phyloP scores from a whole-genome alignment of 164 flowering plant genomes.

The Dillenia suffruticosa region DNA sequence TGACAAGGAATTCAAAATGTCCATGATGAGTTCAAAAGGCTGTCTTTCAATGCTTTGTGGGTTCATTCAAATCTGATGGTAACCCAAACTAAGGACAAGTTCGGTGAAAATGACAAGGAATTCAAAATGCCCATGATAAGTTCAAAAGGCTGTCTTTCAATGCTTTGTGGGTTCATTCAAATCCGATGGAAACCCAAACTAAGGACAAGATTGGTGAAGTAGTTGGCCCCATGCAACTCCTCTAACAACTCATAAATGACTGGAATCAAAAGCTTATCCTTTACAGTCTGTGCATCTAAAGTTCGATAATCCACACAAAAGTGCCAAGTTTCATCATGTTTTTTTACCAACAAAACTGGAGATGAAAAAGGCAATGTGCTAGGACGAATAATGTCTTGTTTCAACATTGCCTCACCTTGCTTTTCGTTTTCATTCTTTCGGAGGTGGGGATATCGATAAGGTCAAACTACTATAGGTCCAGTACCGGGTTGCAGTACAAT shows the following conservation, averaged over 20 bases:
- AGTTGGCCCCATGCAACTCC: neutral
- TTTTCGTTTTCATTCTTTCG: constrained; percentile 8
- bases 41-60: neutral
- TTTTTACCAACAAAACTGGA: constrained; percentile 5
- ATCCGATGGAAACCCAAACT: constrained; percentile 1
- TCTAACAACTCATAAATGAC: constrained; percentile 1
- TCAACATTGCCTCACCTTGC: neutral
- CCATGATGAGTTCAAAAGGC: constrained; percentile 1
- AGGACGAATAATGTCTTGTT: neutral
- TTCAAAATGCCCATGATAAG: no score
- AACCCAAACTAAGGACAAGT: neutral
- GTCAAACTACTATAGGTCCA: constrained; percentile 1
- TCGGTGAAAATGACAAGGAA: no score
- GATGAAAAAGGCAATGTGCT: constrained; percentile 1
- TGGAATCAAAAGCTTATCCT: constrained; percentile 1
- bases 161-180: neutral
- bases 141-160: no score
- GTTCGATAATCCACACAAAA: constrained; percentile 1
- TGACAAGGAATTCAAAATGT: constrained; percentile 2
- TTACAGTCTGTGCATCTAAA: neutral
- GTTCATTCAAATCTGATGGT: neutral
- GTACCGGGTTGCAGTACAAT: neutral
- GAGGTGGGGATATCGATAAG: constrained; percentile 1
- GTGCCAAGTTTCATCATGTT: constrained; percentile 2
- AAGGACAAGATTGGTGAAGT: neutral